Evolutionary conservation across 164 flowering plant species (phyloP).

Genomic region (Santalum album): DNA sequence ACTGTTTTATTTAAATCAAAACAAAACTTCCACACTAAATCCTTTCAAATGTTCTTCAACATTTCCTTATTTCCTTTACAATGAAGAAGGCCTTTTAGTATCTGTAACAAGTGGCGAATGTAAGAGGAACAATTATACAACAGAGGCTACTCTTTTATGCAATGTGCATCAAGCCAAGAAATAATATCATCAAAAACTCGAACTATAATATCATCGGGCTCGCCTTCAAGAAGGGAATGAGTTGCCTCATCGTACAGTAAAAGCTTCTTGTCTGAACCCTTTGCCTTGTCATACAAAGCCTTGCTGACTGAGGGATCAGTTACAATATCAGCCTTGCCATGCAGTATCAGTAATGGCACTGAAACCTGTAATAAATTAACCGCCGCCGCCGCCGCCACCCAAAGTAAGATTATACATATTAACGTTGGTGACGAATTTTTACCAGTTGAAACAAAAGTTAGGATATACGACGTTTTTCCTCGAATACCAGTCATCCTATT

Average conservation of each 20-base stretch:
- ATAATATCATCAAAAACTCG: slow-evolving; percentile 60
- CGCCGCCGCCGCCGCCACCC: too few species aligned
- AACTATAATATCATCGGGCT: slow-evolving; percentile 70
- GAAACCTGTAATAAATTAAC: slow-evolving; percentile 46
- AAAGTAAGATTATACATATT: neutral
- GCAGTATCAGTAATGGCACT: slow-evolving; percentile 73
- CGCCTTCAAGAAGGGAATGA: slow-evolving; percentile 89
- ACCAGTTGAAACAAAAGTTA: neutral
- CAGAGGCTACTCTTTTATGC: slow-evolving; percentile 10
- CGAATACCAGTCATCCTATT: too few species aligned
- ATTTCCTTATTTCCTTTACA: too few species aligned
- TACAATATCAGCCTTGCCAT: slow-evolving; percentile 77
- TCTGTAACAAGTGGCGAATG: too few species aligned
- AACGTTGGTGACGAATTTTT: neutral
- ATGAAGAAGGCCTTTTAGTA: too few species aligned
- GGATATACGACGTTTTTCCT: too few species aligned
- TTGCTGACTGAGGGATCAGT: slow-evolving; percentile 96
- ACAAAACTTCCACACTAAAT: too few species aligned
- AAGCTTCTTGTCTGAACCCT: slow-evolving; percentile 70
- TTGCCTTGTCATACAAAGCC: slow-evolving; percentile 72
- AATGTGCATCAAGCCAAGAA: slow-evolving; percentile 72
- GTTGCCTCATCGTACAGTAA: slow-evolving; percentile 54
- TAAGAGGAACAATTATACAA: too few species aligned
- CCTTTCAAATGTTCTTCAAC: too few species aligned
- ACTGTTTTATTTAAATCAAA: too few species aligned